Base-by-base conservation (phyloP, 805 yeast genomes). In the Schwanniomyces vanrijiae region DNA sequence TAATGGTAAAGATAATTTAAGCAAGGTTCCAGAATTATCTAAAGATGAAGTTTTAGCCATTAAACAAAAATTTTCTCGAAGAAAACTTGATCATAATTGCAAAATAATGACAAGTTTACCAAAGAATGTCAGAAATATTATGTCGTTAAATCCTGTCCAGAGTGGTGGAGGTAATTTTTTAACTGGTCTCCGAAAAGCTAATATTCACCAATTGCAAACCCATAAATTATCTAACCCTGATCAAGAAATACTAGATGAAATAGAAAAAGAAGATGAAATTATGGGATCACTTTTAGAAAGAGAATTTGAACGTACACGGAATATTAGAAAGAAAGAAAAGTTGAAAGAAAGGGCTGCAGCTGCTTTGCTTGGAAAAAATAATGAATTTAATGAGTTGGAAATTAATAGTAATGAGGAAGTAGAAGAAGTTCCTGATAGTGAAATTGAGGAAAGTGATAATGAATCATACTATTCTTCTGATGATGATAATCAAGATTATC, bases 291-390 rank as follows among this genome's bases (percentile, higher is more conserved):
- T 73, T 37, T 65, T 81, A 53, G 80, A 79, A 52, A 69, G 77
- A 47, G 83, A 79, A 56, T 72, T 78, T 50, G 75, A 74, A 47
- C 69, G 83, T 52, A 78, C 68, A 13, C 61, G 71, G 43, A 68
- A 69, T 16, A 69, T 79, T 25, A 69, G 81, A 39, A 69, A 67
- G 51, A 62, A 66, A 46, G 81, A 77, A 50, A 70, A 67, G 52
- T 44, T 67, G 19, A 56, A 59, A 58, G 75, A 60, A 58, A 68
- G 51, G 57, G 80, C 68, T 5, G 66, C 64, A 37, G 44, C 55
- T 42, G 73, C 71, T 3, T 56, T 68, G 44, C 38, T 64, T n/a
- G 56, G 56, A 6, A 55, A 52, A 20, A 50, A 53, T 25, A 24
- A 26, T 6, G 55, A 46, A 10, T 49, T 43, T 6, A 59, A 54